Evolutionary conservation across 1,284 basidiomycete genomes (phyloP).

Genomic region (Apiotrichum porosum): DNA sequence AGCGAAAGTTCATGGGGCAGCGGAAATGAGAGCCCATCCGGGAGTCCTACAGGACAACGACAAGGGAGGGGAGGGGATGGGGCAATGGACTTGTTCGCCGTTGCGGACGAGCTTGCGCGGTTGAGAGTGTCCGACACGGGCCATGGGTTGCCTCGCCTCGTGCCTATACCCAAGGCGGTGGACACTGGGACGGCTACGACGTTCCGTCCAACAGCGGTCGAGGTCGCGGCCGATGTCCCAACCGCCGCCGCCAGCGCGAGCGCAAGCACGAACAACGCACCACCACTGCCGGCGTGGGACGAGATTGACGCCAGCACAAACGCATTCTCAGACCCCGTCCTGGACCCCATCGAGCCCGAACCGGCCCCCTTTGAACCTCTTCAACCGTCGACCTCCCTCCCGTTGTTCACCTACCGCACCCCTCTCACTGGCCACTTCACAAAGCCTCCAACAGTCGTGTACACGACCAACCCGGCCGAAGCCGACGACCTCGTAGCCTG

Average conservation of each 20-base stretch:
- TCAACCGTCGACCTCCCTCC: conserved; percentile 3
- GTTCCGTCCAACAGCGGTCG: too few species aligned
- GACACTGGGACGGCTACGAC: background rate
- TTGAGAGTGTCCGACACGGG: background rate
- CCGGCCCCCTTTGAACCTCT: background rate
- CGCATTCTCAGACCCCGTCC: too few species aligned
- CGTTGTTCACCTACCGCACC: conserved; percentile 23
- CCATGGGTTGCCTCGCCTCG: background rate
- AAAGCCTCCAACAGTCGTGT: conserved; percentile 24
- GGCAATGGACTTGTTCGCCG: background rate
- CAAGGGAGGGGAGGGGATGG: too few species aligned
- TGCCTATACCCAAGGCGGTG: background rate
- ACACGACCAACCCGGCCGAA: conserved; percentile 31
- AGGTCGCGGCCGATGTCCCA: too few species aligned
- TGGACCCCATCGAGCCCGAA: background rate
- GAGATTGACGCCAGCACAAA: too few species aligned
- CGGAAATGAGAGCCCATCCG: background rate
- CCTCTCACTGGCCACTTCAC: conserved; percentile 3
- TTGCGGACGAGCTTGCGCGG: background rate
- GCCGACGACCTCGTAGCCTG: conserved; percentile 33
- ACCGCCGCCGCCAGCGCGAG: too few species aligned
- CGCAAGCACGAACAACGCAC: too few species aligned
- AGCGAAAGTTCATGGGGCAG: background rate
- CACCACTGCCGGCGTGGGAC: too few species aligned
- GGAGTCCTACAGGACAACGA: background rate